Evolutionary conservation across 164 flowering plant species (phyloP), one percentile per base, ranked within the genome.

Genomic region (Litsea cubeba): DNA sequence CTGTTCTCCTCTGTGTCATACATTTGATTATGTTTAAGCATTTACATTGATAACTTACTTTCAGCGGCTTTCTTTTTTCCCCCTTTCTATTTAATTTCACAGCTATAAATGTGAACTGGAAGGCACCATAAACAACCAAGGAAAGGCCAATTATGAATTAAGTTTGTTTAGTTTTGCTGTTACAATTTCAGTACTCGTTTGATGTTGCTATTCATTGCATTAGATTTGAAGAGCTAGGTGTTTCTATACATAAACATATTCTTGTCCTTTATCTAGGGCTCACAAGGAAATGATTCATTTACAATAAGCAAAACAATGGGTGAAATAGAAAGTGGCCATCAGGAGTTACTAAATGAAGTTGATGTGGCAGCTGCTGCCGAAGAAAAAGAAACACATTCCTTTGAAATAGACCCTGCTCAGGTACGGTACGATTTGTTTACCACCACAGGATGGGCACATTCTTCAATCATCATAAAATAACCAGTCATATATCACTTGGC

Each of bases 321-420:
- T 79, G 99, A 93, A 84, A 82, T 92, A 57, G 89, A 77, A 74
- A 77, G 84, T 78, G 73, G 82, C 28, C 97, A 91, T 78, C 87
- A 84, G 78, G 98, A 83, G 68, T 82, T 95, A 81, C 76, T 95
- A 11, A 87, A 84, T 89, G 93, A 85, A 87, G 90, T 88, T 50
- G 90, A 92, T 62, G 69, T 88, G 86, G 96, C 94, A 51, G 97
- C 97, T 80, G 97, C 57, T 46, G 71, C 58, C 0, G 99, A 91
- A 81, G 99, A 95, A 77, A 95, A 90, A 81, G 98, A 95, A 82
- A 87, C 96, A 60, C 97, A 91, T 85, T 79, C 96, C 1, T 95
- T 95, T 83, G 99, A 95, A 81, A 82, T 95, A 69, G 95, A 93
- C 70, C 98, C 99, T 76, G 73, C 91, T 75, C 96, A 91, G 95